Evolutionary conservation across 331 rosid genomes (phyloP).

Genomic region (Rosa hybrid): DNA sequence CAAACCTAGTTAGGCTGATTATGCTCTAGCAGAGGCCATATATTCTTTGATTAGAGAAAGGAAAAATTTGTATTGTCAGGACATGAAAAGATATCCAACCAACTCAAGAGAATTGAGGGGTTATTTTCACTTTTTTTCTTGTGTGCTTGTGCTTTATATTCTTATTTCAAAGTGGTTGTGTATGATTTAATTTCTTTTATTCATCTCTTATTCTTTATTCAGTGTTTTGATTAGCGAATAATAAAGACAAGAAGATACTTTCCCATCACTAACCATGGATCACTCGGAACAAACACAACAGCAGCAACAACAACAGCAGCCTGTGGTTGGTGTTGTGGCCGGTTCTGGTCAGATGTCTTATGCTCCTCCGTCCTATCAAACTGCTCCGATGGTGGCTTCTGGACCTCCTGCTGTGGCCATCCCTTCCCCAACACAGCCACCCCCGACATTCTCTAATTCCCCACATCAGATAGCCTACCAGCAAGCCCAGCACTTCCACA

Average conservation of each 20-base stretch:
- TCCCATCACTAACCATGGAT: constrained; percentile 48
- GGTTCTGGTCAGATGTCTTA: constrained; percentile 55
- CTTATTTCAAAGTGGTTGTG: background rate
- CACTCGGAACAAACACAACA: constrained; percentile 60
- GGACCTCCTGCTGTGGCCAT: constrained; percentile 50
- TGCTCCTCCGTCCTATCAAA: constrained; percentile 52
- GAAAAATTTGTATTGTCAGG: background rate
- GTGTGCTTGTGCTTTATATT: background rate
- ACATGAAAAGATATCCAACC: background rate
- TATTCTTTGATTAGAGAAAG: background rate
- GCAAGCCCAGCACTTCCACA: constrained; percentile 78
- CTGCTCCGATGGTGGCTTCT: constrained; percentile 63
- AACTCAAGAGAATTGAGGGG: background rate
- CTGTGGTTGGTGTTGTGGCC: constrained; percentile 45
- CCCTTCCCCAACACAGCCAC: constrained; percentile 57
- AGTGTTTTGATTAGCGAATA: constrained; percentile 36
- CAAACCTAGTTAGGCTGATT: background rate
- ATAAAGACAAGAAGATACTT: constrained; percentile 31
- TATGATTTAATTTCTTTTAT: constrained; percentile 11
- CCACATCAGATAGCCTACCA: constrained; percentile 65
- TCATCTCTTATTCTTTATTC: background rate
- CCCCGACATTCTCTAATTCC: constrained; percentile 49
- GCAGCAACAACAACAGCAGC: constrained; percentile 41
- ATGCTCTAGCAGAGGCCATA: background rate
- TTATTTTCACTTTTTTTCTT: background rate